Evolutionary conservation across 1,284 basidiomycete species (phyloP), one percentile per base, ranked within the genome.

Genomic region (Cutaneotrichosporon cutaneum): DNA sequence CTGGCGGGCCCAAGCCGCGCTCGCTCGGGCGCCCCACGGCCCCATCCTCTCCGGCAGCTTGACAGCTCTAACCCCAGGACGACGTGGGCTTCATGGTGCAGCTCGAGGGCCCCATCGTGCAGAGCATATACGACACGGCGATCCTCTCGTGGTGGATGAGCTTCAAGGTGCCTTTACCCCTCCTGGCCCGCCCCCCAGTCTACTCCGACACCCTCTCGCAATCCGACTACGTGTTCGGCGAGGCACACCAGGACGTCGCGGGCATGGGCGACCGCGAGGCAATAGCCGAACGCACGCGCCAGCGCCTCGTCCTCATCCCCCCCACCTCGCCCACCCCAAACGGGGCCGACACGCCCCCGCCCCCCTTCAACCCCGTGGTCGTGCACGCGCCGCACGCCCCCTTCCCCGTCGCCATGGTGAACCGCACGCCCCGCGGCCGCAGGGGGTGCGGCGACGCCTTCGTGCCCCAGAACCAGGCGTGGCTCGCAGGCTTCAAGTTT

Each of bases 41-140:
- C 18, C n/a, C 16, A n/a, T 27, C 39, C 3, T 42, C 42, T n/a
- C n/a, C n/a, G n/a, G n/a, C n/a, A n/a, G n/a, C n/a, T n/a, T n/a
- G n/a, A n/a, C 36, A 9, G 2, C 18, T 87, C 76, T 89, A 88
- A 65, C 86, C 88, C 48, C 87, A 88, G 72, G 75, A 79, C 53
- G 86, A 87, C 70, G 72, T 87, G 61, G 86, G 88, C 74, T 85
- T 88, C 85, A 87, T 84, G 82, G 72, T 81, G 10, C 85, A 86
- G 66, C 77, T 85, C 39, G 87, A 88, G 70, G 87, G 87, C 0
- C 85, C 85, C 9, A 85, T 88, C 66, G 87, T 88, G 56, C 83
- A 88, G 64, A 82, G 84, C 3, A 81, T 90, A 63, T 90, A 89
- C 76, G 88, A 90, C 72, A 86, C 85, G 76, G 85, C 86, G 4